phyloP scores from a whole-genome alignment of 306 rosid genomes.

The Potentilla sterilis region DNA sequence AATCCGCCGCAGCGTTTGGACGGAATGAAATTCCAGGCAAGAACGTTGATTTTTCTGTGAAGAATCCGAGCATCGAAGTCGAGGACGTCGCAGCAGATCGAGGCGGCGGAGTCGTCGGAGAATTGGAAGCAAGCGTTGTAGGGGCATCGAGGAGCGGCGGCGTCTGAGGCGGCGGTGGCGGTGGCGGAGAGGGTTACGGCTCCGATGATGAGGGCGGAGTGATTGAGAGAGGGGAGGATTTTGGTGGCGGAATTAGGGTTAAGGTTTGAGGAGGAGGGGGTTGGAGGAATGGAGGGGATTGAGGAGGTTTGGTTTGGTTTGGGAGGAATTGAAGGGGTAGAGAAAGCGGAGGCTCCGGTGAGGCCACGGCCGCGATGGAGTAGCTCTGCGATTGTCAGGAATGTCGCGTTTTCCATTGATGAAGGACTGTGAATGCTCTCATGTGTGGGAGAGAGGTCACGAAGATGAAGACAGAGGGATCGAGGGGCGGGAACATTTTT shows the following conservation, averaged over 20 bases:
- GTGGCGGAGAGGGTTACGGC: conserved; percentile 44
- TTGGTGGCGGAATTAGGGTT: conserved; percentile 22
- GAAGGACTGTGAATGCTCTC: background rate
- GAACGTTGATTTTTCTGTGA: conserved; percentile 42
- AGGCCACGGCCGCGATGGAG: conserved; percentile 39
- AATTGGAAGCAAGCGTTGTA: conserved; percentile 59
- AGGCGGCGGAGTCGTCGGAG: conserved; percentile 58
- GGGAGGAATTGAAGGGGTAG: conserved; percentile 21
- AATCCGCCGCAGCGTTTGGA: conserved; percentile 41
- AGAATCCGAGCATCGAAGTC: conserved; percentile 39
- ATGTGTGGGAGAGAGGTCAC: too few relatives aligned
- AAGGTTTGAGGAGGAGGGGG: conserved; percentile 11
- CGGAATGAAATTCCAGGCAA: conserved; percentile 84
- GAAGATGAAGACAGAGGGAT: too few relatives aligned
- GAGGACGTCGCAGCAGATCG: conserved; percentile 79
- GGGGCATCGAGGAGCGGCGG: conserved; percentile 36
- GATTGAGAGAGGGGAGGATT: conserved; percentile 44
- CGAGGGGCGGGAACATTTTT: too few relatives aligned
- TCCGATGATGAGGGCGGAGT: conserved; percentile 53
- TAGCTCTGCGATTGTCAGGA: conserved; percentile 43
- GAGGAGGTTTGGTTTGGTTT: conserved; percentile 6
- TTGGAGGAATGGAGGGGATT: conserved; percentile 1
- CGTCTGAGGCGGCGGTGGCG: conserved; percentile 14
- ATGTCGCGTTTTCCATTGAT: conserved; percentile 37
- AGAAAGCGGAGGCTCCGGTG: conserved; percentile 48